Base-by-base conservation (phyloP, 2,329 filamentous ascomycete genomes). In the Colletotrichum destructivum region DNA sequence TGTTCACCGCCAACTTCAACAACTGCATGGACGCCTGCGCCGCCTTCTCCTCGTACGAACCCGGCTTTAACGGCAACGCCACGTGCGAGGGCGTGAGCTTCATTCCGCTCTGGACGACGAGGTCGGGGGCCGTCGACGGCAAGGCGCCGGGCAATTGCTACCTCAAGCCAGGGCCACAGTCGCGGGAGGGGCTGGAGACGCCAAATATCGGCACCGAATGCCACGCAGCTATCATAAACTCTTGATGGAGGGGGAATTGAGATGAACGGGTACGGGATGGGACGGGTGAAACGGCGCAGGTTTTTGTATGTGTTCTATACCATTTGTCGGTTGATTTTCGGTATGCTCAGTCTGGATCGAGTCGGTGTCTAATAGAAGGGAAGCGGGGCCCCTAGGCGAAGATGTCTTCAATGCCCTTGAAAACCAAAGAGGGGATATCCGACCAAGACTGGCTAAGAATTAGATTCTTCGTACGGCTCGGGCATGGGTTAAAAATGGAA, bases 11-110 rank as follows among this genome's bases (percentile, higher is more conserved):
- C 61, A 79, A 82, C 74, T 84, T 87, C 57, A 76, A 81, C 75
- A 80, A 81, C 38, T 87, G 85, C 77, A 85, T 87, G 75, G 84
- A 87, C 73, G 84, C 84, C 12, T 87, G 85, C 76, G 82, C 83
- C 11, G 79, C 80, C 4, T 87, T 68, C 49, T 62, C 59, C 23
- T 42, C 23, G 2, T 73, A 47, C 42, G 56, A 63, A 35, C 26
- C 46, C 54, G 69, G 59, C 13, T 72, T 69, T n/a, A 49, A 52
- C 38, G 72, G 63, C 60, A 73, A 73, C 66, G 74, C 77, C 16
- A 75, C 76, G 3, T 84, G 82, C 73, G 75, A 76, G 12, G 79
- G 76, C 59, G 81, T 81, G 52, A 80, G 82, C 66, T 83, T 84
- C 69, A 82, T 86, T 66, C 83, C 84, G 2, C 77, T 78, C 16